phyloP scores from a whole-genome alignment of 352 stramenopile species.

The Hyaloperonospora arabidopsidis region DNA sequence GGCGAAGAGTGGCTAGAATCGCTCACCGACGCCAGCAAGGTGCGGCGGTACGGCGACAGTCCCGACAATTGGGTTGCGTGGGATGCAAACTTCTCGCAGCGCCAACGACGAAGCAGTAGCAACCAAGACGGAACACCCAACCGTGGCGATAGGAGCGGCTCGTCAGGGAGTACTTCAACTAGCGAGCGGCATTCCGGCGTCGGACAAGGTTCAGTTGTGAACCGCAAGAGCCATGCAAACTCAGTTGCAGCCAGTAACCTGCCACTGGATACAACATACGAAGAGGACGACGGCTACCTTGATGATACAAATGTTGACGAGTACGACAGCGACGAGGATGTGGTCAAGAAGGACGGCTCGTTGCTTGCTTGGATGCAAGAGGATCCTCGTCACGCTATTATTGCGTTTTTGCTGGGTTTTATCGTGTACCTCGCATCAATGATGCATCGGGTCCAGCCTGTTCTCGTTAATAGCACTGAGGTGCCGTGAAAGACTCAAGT shows the following conservation, averaged over 20 bases:
- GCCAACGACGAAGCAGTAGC: slow-evolving; percentile 33
- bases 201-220: slow-evolving; percentile 6
- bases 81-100: slow-evolving; percentile 32
- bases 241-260: background rate
- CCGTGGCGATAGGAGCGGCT: slow-evolving; percentile 15
- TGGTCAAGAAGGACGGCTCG: slow-evolving; percentile 54
- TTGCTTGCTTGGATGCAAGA: slow-evolving; percentile 60
- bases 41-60: slow-evolving; percentile 21
- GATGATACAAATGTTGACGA: slow-evolving; percentile 20
- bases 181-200: slow-evolving; percentile 18
- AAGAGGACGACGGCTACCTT: slow-evolving; percentile 13
- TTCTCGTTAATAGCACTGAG: slow-evolving; percentile 4
- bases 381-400: slow-evolving; percentile 58
- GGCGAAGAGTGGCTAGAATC: slow-evolving; percentile 77
- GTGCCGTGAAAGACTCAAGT: slow-evolving; percentile 10
- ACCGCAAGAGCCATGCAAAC: slow-evolving; percentile 5
- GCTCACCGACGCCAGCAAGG: slow-evolving; percentile 58
- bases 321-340: slow-evolving; percentile 18
- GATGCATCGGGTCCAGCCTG: slow-evolving; percentile 19
- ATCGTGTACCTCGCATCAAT: slow-evolving; percentile 56
- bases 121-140: slow-evolving; percentile 13
- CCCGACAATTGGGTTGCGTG: slow-evolving; percentile 24
- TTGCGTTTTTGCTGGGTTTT: slow-evolving; percentile 42
- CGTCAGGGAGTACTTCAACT: slow-evolving; percentile 14
- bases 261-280: background rate